Percentiles rank a stretch among this genome's conserved stretches.
phyloP scores from a whole-genome alignment of 176 grass and related monocot species.

The Cenchrus purpureus region DNA sequence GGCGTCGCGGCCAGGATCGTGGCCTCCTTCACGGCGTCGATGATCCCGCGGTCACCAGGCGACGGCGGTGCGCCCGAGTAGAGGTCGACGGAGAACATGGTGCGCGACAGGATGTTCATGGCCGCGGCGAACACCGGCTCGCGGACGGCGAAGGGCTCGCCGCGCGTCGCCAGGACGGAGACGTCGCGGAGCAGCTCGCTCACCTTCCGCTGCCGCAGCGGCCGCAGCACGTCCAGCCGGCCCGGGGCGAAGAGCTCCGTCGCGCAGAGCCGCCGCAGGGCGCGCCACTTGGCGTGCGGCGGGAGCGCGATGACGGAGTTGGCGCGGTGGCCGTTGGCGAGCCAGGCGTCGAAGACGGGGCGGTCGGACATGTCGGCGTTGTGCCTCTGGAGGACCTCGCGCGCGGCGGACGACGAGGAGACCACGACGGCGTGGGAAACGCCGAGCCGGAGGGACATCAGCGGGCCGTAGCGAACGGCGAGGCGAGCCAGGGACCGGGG shows the following conservation, averaged over 20 bases:
- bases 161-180: background rate
- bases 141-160: background rate
- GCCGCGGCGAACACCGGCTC: background rate
- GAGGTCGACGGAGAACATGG: slow-evolving; percentile 45
- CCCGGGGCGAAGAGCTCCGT: slow-evolving; percentile 22
- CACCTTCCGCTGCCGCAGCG: slow-evolving; percentile 7
- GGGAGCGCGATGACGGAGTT: background rate
- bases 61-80: background rate
- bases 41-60: background rate
- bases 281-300: slow-evolving; percentile 27
- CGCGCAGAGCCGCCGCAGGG: background rate
- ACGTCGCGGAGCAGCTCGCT: slow-evolving; percentile 11
- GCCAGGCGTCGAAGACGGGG: slow-evolving; percentile 3
- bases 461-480: slow-evolving; percentile 3
- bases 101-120: slow-evolving; percentile 34
- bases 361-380: background rate
- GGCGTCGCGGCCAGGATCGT: background rate
- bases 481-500: slow-evolving; percentile 6
- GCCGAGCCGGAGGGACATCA: slow-evolving; percentile 30
- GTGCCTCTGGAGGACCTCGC: slow-evolving; percentile 30
- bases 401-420: slow-evolving; percentile 26
- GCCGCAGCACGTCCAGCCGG: background rate
- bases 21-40: background rate
- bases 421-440: slow-evolving; percentile 2
- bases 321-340: background rate